Evolutionary conservation across 2,329 filamentous ascomycete genomes (phyloP).

Genomic region (Microascus cirrosus): DNA sequence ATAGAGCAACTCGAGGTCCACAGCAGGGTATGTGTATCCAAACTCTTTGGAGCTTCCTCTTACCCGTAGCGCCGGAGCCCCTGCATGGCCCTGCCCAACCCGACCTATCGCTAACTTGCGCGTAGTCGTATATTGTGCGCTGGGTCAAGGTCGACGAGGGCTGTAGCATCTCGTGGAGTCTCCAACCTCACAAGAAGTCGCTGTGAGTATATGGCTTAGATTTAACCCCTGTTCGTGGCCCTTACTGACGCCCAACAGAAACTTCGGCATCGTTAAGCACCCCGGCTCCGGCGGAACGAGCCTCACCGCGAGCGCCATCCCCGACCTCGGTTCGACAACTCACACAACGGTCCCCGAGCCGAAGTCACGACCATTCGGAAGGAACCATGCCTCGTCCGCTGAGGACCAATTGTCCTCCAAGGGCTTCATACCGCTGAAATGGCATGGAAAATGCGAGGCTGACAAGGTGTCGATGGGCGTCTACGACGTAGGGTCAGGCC

Average conservation of each 20-base stretch:
- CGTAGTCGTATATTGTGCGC: slow-evolving; percentile 89
- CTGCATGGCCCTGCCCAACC: background rate
- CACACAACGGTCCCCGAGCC: slow-evolving; percentile 29
- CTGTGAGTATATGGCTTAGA: slow-evolving; percentile 40
- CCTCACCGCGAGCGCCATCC: slow-evolving; percentile 28
- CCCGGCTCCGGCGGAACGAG: slow-evolving; percentile 58
- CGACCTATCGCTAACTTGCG: slow-evolving; percentile 1
- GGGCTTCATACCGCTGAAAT: slow-evolving; percentile 62
- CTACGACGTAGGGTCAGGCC: slow-evolving; percentile 61
- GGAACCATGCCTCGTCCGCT: slow-evolving; percentile 48
- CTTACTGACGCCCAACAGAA: slow-evolving; percentile 34
- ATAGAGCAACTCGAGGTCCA: slow-evolving; percentile 97
- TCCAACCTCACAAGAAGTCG: slow-evolving; percentile 96
- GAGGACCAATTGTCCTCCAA: slow-evolving; percentile 54
- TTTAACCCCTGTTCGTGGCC: slow-evolving; percentile 8
- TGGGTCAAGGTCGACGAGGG: slow-evolving; percentile 89
- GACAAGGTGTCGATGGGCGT: slow-evolving; percentile 90
- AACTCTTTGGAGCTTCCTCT: background rate
- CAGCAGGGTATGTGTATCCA: slow-evolving; percentile 60
- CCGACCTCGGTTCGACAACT: slow-evolving; percentile 36
- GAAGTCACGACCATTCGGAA: slow-evolving; percentile 35
- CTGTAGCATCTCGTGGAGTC: slow-evolving; percentile 92
- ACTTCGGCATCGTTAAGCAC: slow-evolving; percentile 97
- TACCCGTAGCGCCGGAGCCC: background rate
- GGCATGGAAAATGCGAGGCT: slow-evolving; percentile 92